These are phyloP conservation scores for Tetrahymena borealis DNA, from an alignment of 73 alveolate species.

Conservation along the genomic window DNA sequence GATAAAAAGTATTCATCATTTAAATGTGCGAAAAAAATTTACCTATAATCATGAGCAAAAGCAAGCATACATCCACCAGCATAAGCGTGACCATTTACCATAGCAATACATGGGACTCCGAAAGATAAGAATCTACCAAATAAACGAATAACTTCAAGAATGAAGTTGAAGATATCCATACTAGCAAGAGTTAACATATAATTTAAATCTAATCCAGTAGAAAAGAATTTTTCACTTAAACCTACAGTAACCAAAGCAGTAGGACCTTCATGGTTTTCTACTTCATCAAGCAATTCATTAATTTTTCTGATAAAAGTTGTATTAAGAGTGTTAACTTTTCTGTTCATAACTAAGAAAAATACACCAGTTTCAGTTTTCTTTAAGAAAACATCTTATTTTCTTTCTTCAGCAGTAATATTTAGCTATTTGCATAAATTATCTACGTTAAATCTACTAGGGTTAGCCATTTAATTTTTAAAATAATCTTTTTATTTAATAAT, in stretches of 20 bases:
- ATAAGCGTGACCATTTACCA: constrained; percentile 62
- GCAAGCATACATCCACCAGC: constrained; percentile 69
- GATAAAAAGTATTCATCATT: constrained; percentile 5
- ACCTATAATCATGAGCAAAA: constrained; percentile 58
- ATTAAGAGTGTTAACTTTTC: background rate
- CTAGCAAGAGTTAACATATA: background rate
- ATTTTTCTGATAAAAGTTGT: background rate
- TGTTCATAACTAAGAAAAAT: background rate
- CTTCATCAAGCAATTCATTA: background rate
- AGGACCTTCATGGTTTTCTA: background rate
- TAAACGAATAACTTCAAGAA: constrained; percentile 28
- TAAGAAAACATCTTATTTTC: background rate
- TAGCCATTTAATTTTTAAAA: background rate
- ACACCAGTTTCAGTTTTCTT: background rate
- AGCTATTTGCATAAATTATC: background rate
- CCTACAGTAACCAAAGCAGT: background rate
- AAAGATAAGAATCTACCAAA: constrained; percentile 41
- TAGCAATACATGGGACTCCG: constrained; percentile 50
- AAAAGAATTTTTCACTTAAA: background rate
- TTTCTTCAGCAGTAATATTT: background rate
- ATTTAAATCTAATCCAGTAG: constrained; percentile 1
- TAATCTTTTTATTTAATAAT: background rate
- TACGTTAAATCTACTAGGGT: background rate
- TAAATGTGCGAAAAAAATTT: constrained; percentile 35
- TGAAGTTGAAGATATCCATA: constrained; percentile 6